Conservation (phyloP, 2,329 filamentous ascomycete species). For the Diplodia seriata region DNA sequence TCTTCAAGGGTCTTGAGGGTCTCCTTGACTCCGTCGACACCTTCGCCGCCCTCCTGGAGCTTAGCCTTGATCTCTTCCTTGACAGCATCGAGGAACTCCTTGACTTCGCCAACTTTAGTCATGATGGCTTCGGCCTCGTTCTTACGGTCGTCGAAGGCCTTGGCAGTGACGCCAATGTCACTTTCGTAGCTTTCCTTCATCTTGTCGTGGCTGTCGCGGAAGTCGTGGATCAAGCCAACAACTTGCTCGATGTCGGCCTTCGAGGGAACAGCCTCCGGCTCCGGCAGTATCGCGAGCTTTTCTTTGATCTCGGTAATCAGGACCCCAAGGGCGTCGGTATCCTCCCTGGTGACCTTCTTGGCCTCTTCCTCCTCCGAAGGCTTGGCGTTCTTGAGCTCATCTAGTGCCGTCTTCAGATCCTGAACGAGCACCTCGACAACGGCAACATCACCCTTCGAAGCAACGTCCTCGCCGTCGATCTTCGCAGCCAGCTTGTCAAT, state of each 20-base stretch:
- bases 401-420: slow-evolving; percentile 76
- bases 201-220: slow-evolving; percentile 67
- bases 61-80: slow-evolving; percentile 77
- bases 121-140: slow-evolving; percentile 80
- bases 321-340: slow-evolving; percentile 79
- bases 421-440: slow-evolving; percentile 79
- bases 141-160: slow-evolving; percentile 83
- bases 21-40: slow-evolving; percentile 64
- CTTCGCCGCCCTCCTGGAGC: slow-evolving; percentile 75
- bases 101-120: slow-evolving; percentile 80
- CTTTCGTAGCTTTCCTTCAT: slow-evolving; percentile 75
- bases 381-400: slow-evolving; percentile 66
- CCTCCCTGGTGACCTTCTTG: slow-evolving; percentile 76
- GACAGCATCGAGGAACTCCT: slow-evolving; percentile 77
- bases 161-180: slow-evolving; percentile 75
- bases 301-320: slow-evolving; percentile 86
- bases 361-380: slow-evolving; percentile 54
- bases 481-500: slow-evolving; percentile 71
- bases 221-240: slow-evolving; percentile 57
- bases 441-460: slow-evolving; percentile 79
- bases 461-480: slow-evolving; percentile 67
- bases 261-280: slow-evolving; percentile 72
- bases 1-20: slow-evolving; percentile 74
- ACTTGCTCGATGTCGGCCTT: slow-evolving; percentile 78
- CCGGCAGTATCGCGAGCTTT: slow-evolving; percentile 73